These are phyloP conservation scores for Pyricularia grisea DNA, from an alignment of 2,329 filamentous ascomycete species.

Conservation along the genomic window DNA sequence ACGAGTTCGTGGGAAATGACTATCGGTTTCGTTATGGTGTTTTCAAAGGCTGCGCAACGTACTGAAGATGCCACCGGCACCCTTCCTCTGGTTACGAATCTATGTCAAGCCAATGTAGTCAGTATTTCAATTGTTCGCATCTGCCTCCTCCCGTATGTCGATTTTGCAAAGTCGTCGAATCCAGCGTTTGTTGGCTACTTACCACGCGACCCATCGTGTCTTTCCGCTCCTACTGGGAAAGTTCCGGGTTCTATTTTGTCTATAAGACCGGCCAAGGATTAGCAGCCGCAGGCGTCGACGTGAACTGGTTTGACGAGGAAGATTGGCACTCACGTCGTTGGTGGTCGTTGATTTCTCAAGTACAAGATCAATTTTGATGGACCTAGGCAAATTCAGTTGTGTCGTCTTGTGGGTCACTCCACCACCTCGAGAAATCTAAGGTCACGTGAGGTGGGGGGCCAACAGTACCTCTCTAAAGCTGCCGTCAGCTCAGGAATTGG, in stretches of 20 bases:
- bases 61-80: conserved; percentile 48
- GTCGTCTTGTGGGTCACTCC: conserved; percentile 1
- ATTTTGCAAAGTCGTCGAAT: not conserved
- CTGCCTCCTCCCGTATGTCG: not conserved
- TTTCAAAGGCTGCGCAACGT: conserved; percentile 7
- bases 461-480: not conserved
- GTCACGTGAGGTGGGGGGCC: not conserved
- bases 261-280: not conserved
- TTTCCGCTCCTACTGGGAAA: conserved; percentile 13
- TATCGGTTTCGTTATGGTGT: not conserved
- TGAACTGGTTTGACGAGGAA: not conserved
- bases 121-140: not conserved
- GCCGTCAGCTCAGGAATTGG: not conserved
- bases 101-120: conserved; percentile 10
- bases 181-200: conserved; percentile 13
- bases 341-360: not conserved
- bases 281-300: not conserved
- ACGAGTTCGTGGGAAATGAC: not conserved
- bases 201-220: conserved; percentile 45
- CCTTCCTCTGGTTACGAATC: conserved; percentile 59
- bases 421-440: not conserved
- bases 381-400: not conserved
- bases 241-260: conserved; percentile 3
- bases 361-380: not conserved
- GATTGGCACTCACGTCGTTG: not conserved